Percentiles rank a stretch among this genome's conserved stretches.
Evolutionary conservation across 495 filamentous ascomycete species (phyloP).

Genomic region (Penicillium ochrochloron): DNA sequence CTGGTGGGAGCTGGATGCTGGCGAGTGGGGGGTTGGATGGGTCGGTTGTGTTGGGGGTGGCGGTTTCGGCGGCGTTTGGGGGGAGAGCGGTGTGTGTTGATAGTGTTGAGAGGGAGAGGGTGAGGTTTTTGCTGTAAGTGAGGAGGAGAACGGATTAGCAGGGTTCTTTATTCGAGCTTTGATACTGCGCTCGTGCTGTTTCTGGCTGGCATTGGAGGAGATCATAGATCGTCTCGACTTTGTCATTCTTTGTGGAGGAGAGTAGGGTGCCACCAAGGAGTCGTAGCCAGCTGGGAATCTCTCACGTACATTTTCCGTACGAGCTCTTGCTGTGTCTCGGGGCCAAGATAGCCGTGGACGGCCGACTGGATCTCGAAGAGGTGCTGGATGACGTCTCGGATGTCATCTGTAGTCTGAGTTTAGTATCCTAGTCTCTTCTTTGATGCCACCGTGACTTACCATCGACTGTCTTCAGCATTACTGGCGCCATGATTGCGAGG

Average conservation of each 20-base stretch:
- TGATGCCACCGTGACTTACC: conserved; percentile 37
- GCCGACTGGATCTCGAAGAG: conserved; percentile 82
- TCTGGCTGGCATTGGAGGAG: background rate
- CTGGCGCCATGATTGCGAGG: conserved; percentile 46
- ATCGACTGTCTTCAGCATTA: conserved; percentile 53
- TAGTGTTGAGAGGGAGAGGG: conserved; percentile 44
- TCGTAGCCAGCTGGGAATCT: conserved; percentile 1
- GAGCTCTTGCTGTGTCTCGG: conserved; percentile 63
- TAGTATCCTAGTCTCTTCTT: conserved; percentile 3
- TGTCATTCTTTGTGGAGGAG: conserved; percentile 17
- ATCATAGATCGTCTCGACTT: too few species aligned
- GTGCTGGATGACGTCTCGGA: conserved; percentile 73
- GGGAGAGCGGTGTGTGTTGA: conserved; percentile 44
- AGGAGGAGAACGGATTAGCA: background rate
- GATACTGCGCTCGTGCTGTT: background rate
- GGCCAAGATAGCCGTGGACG: conserved; percentile 70
- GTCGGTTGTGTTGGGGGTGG: conserved; percentile 44
- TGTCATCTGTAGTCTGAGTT: conserved; percentile 38
- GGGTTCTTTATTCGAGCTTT: background rate
- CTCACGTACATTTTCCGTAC: conserved; percentile 62
- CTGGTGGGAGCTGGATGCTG: conserved; percentile 71
- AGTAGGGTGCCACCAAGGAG: conserved; percentile 21
- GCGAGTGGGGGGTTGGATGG: conserved; percentile 51
- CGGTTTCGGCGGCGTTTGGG: conserved; percentile 33
- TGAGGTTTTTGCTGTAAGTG: conserved; percentile 48